phyloP scores from a whole-genome alignment of 148 eudicot genomes.

The Amaranthus palmeri region DNA sequence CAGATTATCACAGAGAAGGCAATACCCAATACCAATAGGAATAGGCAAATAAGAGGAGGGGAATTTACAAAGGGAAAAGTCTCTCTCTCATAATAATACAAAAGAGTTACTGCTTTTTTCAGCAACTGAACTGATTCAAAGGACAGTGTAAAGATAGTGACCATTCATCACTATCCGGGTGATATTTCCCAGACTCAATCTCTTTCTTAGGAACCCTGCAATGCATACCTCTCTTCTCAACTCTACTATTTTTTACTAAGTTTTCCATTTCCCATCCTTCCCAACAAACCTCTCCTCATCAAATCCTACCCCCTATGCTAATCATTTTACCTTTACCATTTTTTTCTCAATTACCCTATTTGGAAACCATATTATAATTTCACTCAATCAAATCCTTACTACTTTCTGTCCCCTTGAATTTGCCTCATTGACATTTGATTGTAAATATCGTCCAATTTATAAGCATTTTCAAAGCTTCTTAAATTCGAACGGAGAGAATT shows the following conservation, averaged over 20 bases:
- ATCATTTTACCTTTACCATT: not conserved
- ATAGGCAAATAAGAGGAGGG: not conserved
- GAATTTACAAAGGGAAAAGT: slow-evolving; percentile 23
- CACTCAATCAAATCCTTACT: not conserved
- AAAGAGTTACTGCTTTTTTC: slow-evolving; percentile 29
- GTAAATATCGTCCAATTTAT: too few species aligned
- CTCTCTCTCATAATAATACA: slow-evolving; percentile 28
- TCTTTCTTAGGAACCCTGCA: slow-evolving; percentile 25
- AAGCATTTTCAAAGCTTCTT: too few species aligned
- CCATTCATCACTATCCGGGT: slow-evolving; percentile 32
- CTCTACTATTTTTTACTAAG: not conserved
- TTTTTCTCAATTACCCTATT: not conserved
- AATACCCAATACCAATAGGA: not conserved
- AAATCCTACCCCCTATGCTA: not conserved
- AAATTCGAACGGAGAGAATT: too few species aligned
- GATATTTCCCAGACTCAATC: slow-evolving; percentile 29
- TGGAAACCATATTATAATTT: not conserved
- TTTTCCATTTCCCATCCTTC: not conserved
- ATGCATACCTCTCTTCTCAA: slow-evolving; percentile 2
- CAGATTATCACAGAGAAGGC: slow-evolving; percentile 3
- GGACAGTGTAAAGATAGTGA: slow-evolving; percentile 31
- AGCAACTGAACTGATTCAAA: slow-evolving; percentile 37
- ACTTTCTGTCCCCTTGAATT: not conserved
- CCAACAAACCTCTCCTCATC: not conserved
- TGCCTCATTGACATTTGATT: too few species aligned